phyloP scores from a whole-genome alignment of 495 filamentous ascomycete species.

The Talaromyces proteolyticus region DNA sequence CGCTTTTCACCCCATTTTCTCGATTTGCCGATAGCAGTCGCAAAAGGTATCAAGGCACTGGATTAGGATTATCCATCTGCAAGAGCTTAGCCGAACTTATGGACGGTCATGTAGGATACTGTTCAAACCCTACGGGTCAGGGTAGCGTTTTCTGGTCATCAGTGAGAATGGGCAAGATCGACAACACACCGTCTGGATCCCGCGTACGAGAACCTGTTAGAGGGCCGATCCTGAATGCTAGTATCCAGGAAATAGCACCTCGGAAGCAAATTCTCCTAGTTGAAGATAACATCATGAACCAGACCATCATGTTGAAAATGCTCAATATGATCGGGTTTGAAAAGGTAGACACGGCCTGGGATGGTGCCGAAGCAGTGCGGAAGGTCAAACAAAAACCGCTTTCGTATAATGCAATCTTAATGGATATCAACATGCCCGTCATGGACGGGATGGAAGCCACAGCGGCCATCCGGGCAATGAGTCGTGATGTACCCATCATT shows the following conservation, averaged over 20 bases:
- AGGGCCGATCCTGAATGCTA: slow-evolving; percentile 9
- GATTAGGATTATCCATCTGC: slow-evolving; percentile 74
- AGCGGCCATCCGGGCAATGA: slow-evolving; percentile 50
- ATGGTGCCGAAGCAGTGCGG: slow-evolving; percentile 52
- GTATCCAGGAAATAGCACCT: slow-evolving; percentile 26
- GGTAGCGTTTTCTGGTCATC: slow-evolving; percentile 61
- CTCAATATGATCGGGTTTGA: slow-evolving; percentile 48
- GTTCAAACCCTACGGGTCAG: slow-evolving; percentile 41
- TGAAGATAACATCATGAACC: slow-evolving; percentile 60
- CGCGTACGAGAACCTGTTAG: neutral
- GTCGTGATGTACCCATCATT: slow-evolving; percentile 48
- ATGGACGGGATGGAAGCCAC: slow-evolving; percentile 65
- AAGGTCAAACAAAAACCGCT: slow-evolving; percentile 43
- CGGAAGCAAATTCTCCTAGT: slow-evolving; percentile 48
- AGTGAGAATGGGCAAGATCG: slow-evolving; percentile 40
- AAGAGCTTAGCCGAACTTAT: slow-evolving; percentile 78
- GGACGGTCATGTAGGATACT: slow-evolving; percentile 65
- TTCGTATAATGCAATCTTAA: slow-evolving; percentile 48
- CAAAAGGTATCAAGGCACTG: slow-evolving; percentile 74
- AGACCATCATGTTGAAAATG: slow-evolving; percentile 56
- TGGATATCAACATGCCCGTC: slow-evolving; percentile 70
- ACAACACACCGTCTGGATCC: neutral
- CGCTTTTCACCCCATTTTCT: slow-evolving; percentile 79
- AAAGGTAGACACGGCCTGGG: slow-evolving; percentile 44
- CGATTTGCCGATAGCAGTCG: slow-evolving; percentile 78